A percentile compares a stretch with the other conserved stretches of the same genome.
phyloP scores from a whole-genome alignment of 306 rosid species.

The Sesbania bispinosa region DNA sequence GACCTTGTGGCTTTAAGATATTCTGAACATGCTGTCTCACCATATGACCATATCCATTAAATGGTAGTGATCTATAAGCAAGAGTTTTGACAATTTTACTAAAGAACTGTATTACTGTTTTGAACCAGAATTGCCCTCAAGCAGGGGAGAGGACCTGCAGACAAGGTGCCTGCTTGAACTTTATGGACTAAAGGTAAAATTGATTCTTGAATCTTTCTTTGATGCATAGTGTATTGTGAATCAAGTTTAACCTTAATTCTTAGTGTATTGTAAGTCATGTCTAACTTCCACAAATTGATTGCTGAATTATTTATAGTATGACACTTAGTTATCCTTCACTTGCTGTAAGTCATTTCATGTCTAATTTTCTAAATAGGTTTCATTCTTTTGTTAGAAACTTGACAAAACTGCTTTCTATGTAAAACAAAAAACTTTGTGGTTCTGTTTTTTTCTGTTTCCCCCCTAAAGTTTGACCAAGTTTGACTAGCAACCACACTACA shows the following conservation, averaged over 20 bases:
- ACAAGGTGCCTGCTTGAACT: conserved; percentile 90
- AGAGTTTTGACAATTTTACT: conserved; percentile 2
- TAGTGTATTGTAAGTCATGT: background rate
- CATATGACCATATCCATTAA: conserved; percentile 2
- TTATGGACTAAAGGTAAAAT: conserved; percentile 91
- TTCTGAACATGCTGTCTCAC: background rate
- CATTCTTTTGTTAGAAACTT: background rate
- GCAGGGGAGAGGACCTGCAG: conserved; percentile 93
- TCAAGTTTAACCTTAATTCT: conserved; percentile 20
- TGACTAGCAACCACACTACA: conserved; percentile 4
- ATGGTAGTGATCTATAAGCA: background rate
- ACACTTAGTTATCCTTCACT: background rate
- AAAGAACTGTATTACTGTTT: conserved; percentile 27
- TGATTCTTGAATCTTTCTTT: conserved; percentile 30
- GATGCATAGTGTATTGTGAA: background rate
- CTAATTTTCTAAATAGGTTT: conserved; percentile 1
- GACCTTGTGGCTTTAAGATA: background rate
- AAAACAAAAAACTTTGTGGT: background rate
- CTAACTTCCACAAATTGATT: conserved; percentile 14
- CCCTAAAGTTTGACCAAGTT: background rate
- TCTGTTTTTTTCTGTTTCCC: background rate
- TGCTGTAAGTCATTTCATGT: background rate
- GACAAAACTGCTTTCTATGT: background rate
- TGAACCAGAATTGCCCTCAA: conserved; percentile 86
- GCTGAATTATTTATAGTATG: background rate